Percentiles rank a stretch among this genome's conserved stretches.
phyloP scores from a whole-genome alignment of 1,284 basidiomycete species.

The Puccinia polysora region DNA sequence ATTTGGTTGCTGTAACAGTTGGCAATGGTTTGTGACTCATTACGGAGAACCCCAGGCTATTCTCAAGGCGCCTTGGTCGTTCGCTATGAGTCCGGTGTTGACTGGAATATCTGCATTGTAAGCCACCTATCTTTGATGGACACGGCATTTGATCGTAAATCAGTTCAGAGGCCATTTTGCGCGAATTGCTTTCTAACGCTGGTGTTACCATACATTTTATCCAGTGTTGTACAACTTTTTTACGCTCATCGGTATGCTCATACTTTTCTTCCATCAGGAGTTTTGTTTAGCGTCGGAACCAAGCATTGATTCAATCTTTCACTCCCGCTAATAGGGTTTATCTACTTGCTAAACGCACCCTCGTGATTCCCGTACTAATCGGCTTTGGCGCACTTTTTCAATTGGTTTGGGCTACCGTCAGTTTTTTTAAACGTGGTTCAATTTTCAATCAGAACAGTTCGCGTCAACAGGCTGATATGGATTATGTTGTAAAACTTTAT shows the following conservation, averaged over 20 bases:
- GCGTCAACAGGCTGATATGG: no score
- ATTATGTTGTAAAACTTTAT: neutral
- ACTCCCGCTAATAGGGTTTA: conserved; percentile 11
- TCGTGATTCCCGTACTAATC: conserved; percentile 8
- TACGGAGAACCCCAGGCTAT: conserved; percentile 2
- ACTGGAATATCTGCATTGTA: conserved; percentile 26
- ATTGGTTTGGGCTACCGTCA: conserved; percentile 27
- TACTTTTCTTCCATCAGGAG: neutral
- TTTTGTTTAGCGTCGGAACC: neutral
- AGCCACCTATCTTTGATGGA: no score
- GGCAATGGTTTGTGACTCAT: conserved; percentile 22
- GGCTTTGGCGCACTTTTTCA: conserved; percentile 30
- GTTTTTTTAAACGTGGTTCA: no score
- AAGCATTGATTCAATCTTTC: neutral
- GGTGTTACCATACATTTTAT: neutral
- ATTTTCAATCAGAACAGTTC: no score
- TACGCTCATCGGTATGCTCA: conserved; percentile 27
- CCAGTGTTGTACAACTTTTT: conserved; percentile 33
- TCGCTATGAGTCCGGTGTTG: conserved; percentile 24
- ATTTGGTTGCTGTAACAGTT: no score
- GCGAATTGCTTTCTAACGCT: no score
- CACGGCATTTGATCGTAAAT: no score
- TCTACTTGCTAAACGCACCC: conserved; percentile 3
- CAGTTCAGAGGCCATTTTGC: no score
- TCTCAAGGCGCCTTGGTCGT: conserved; percentile 22